Evolutionary conservation across 2,329 filamentous ascomycete species (phyloP).

Genomic region (Grosmannia penicillata): DNA sequence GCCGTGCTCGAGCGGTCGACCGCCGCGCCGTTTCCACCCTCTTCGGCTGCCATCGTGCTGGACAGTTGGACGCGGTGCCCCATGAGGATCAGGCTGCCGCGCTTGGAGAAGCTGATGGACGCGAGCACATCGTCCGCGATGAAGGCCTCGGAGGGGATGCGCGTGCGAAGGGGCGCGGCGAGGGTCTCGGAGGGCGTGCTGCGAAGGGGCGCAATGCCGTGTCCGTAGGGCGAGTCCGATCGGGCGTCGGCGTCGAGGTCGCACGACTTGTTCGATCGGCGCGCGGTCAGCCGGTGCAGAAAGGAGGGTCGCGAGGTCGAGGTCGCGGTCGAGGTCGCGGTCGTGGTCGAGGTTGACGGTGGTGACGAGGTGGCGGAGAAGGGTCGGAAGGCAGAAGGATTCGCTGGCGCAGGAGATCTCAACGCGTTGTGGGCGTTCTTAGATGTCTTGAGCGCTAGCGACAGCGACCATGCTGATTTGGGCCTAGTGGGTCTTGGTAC

Average conservation of each 20-base stretch:
- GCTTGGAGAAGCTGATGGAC: slow-evolving; percentile 44
- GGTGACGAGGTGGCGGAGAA: not conserved
- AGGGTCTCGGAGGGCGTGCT: slow-evolving; percentile 9
- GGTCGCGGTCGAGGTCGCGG: too few relatives aligned
- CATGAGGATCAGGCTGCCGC: slow-evolving; percentile 48
- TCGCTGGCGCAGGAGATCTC: too few relatives aligned
- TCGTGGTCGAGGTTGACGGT: slow-evolving; percentile 10
- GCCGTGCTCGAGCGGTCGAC: not conserved
- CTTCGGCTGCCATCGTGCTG: not conserved
- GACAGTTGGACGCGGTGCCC: slow-evolving; percentile 22
- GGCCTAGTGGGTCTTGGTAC: slow-evolving; percentile 6
- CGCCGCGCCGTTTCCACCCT: not conserved
- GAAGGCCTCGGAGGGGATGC: slow-evolving; percentile 40
- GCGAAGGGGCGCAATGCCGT: too few relatives aligned
- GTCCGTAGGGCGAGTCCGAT: too few relatives aligned
- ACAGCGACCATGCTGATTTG: slow-evolving; percentile 5
- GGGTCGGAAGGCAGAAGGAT: not conserved
- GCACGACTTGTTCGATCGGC: too few relatives aligned
- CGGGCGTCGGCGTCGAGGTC: too few relatives aligned
- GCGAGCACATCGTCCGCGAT: slow-evolving; percentile 43
- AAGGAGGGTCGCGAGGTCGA: too few relatives aligned
- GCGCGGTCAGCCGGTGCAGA: too few relatives aligned
- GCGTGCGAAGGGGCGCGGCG: slow-evolving; percentile 37
- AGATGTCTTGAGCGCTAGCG: slow-evolving; percentile 5
- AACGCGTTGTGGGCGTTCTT: too few relatives aligned